Evolutionary conservation across 441 rosid genomes (phyloP).

Genomic region (Populus hybrid): DNA sequence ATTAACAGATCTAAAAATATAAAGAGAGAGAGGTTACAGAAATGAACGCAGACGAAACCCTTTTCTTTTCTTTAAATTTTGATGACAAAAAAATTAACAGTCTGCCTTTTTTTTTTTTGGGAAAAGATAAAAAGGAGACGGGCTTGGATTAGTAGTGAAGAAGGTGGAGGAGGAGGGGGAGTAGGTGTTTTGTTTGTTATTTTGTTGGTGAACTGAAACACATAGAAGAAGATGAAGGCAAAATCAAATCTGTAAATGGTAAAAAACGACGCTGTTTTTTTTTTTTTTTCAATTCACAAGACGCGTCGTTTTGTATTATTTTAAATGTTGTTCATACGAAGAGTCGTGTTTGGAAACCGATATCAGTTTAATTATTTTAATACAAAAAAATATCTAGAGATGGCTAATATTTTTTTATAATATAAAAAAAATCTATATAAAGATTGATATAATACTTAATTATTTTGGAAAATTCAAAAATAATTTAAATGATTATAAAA

Average conservation of each 20-base stretch:
- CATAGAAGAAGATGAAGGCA: constrained; percentile 17
- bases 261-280: neutral
- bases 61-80: neutral
- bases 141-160: neutral
- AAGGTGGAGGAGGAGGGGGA: neutral
- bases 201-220: constrained; percentile 32
- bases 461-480: too few species aligned
- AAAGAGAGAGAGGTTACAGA: neutral
- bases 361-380: too few species aligned
- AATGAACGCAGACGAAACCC: constrained; percentile 17
- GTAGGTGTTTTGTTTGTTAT: constrained; percentile 6
- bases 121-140: neutral
- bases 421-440: too few species aligned
- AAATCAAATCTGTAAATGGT: neutral
- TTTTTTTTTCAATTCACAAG: neutral
- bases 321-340: neutral
- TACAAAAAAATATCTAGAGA: too few species aligned
- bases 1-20: constrained; percentile 8
- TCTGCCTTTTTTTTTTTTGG: neutral
- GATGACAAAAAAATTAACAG: neutral
- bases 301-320: neutral
- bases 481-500: too few species aligned
- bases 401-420: too few species aligned
- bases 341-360: neutral
- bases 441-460: too few species aligned